Conservation (phyloP, 768 basidiomycete species). For the Tylopilus cervinicoccineus region DNA sequence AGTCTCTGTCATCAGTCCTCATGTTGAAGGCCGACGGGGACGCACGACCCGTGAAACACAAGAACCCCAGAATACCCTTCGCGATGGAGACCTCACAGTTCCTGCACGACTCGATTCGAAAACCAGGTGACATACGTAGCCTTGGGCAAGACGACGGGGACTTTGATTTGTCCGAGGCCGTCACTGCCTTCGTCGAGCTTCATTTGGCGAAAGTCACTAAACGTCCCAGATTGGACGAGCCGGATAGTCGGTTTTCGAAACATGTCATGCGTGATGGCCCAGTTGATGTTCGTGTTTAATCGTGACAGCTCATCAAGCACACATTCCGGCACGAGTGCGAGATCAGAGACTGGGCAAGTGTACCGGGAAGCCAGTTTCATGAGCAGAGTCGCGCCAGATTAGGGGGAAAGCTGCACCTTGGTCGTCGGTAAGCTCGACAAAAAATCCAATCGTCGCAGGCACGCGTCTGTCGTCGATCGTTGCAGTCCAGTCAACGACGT, state of each 20-base stretch:
- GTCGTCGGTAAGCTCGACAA: constrained; percentile 10
- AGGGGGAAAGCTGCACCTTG: not conserved
- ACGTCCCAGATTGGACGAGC: constrained; percentile 19
- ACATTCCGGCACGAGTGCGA: not conserved
- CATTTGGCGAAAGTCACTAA: constrained; percentile 17
- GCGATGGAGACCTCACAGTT: constrained; percentile 6
- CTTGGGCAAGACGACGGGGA: constrained; percentile 20
- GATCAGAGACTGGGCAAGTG: not conserved
- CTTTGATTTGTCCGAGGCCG: constrained; percentile 14
- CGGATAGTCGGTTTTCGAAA: constrained; percentile 19
- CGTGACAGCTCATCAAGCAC: constrained; percentile 9
- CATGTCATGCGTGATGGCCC: not conserved
- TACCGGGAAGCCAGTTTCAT: not conserved
- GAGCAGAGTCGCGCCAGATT: not conserved
- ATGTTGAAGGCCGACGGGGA: not conserved
- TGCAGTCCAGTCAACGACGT: constrained; percentile 15
- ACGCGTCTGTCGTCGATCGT: constrained; percentile 4
- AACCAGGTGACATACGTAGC: constrained; percentile 10
- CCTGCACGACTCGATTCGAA: constrained; percentile 10
- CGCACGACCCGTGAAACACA: no score
- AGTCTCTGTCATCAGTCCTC: no score
- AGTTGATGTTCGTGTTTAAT: not conserved
- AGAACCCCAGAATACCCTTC: not conserved
- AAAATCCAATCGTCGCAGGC: constrained; percentile 13
- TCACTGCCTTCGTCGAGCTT: constrained; percentile 10